phyloP scores from a whole-genome alignment of 2,329 filamentous ascomycete species.

The Lecanosticta acicola region DNA sequence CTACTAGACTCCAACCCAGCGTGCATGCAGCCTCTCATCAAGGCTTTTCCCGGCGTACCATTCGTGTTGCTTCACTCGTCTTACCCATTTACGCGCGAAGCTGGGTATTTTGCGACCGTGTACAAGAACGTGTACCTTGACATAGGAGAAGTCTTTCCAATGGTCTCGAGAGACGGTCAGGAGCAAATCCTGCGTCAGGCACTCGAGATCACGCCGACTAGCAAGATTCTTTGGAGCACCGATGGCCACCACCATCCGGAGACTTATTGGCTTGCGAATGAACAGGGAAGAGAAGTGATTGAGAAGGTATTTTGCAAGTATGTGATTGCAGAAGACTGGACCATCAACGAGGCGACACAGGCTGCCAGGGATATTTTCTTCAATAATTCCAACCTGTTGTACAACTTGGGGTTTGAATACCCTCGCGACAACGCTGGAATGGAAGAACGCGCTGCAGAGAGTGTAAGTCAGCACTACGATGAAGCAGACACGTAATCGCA shows the following conservation, averaged over 20 bases:
- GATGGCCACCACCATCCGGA: conserved; percentile 77
- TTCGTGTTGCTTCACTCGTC: conserved; percentile 75
- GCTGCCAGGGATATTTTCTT: conserved; percentile 66
- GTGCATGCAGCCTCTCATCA: conserved; percentile 68
- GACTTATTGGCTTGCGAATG: conserved; percentile 66
- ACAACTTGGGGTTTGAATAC: conserved; percentile 47
- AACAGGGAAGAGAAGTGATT: conserved; percentile 66
- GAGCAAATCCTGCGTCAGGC: conserved; percentile 64
- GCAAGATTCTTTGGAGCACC: conserved; percentile 74
- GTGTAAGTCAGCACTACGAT: background rate
- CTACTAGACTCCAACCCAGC: conserved; percentile 67
- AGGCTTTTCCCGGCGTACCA: conserved; percentile 61
- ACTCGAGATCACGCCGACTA: conserved; percentile 67
- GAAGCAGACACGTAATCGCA: too few relatives aligned
- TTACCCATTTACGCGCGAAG: conserved; percentile 74
- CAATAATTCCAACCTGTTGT: conserved; percentile 70
- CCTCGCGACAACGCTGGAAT: background rate
- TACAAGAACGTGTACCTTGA: conserved; percentile 79
- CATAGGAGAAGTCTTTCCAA: conserved; percentile 76
- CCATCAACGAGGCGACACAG: conserved; percentile 55
- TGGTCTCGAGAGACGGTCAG: conserved; percentile 70
- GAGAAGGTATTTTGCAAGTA: conserved; percentile 64
- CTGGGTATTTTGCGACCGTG: conserved; percentile 69
- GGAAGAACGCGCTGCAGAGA: background rate
- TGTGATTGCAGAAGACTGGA: conserved; percentile 58